These are phyloP conservation scores for Epichloe aotearoae DNA, from an alignment of 2,329 filamentous ascomycete species.

Conservation along the genomic window DNA sequence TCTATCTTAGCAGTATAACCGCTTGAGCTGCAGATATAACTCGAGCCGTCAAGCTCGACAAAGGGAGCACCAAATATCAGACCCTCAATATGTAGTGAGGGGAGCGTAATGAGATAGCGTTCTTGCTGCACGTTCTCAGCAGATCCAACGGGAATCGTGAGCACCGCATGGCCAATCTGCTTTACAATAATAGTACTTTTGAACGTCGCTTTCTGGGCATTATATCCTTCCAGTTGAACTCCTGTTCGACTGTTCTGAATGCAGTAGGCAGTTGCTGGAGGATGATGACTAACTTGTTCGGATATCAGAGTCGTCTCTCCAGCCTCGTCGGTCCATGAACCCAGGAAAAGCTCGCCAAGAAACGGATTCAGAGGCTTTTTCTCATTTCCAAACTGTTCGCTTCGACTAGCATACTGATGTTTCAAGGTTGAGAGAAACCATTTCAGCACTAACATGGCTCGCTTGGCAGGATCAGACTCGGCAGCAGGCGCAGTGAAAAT, in stretches of 20 bases:
- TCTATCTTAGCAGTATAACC: slow-evolving; percentile 85
- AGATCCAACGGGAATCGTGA: slow-evolving; percentile 48
- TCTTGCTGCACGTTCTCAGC: slow-evolving; percentile 33
- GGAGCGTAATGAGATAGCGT: slow-evolving; percentile 82
- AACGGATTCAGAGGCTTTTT: slow-evolving; percentile 98
- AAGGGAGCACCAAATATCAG: slow-evolving; percentile 78
- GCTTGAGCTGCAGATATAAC: slow-evolving; percentile 73
- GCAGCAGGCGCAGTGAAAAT: slow-evolving; percentile 71
- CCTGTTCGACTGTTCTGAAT: slow-evolving; percentile 80
- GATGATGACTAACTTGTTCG: slow-evolving; percentile 92
- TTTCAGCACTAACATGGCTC: slow-evolving; percentile 77
- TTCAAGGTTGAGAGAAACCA: slow-evolving; percentile 93
- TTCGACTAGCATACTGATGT: slow-evolving; percentile 64
- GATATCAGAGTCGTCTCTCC: slow-evolving; percentile 79
- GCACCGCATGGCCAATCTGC: slow-evolving; percentile 79
- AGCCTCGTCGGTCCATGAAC: slow-evolving; percentile 71
- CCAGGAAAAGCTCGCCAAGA: slow-evolving; percentile 85
- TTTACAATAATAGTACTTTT: slow-evolving; percentile 89
- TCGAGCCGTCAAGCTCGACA: slow-evolving; percentile 76
- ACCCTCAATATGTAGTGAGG: slow-evolving; percentile 84
- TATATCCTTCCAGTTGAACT: slow-evolving; percentile 73
- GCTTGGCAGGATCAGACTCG: slow-evolving; percentile 68
- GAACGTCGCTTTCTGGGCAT: slow-evolving; percentile 93
- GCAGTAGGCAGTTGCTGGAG: slow-evolving; percentile 85
- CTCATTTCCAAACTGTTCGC: slow-evolving; percentile 74